Conservation (phyloP, 345 rosid species). For the Balakata baccata region DNA sequence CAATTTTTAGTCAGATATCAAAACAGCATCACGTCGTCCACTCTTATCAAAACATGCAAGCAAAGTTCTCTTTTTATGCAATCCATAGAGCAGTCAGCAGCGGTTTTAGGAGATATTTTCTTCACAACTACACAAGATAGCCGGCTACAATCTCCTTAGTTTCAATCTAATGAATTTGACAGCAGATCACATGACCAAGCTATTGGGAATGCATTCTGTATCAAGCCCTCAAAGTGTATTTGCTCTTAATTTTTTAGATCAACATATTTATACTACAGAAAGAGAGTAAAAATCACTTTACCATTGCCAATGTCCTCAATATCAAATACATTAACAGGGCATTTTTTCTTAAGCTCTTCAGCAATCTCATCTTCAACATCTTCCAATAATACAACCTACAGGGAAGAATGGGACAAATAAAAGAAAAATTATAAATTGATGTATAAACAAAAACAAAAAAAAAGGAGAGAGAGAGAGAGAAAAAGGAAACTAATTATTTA, state of each 20-base stretch:
- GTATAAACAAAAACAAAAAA: neutral
- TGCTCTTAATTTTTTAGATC: neutral
- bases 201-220: neutral
- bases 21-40: too few species aligned
- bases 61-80: neutral
- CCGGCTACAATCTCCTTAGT: neutral
- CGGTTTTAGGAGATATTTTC: neutral
- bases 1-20: slow-evolving; percentile 2
- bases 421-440: neutral
- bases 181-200: neutral
- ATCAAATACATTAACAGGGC: slow-evolving; percentile 82
- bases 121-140: neutral
- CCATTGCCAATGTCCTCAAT: slow-evolving; percentile 91
- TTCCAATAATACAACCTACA: slow-evolving; percentile 65
- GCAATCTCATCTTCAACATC: slow-evolving; percentile 59
- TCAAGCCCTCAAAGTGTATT: neutral
- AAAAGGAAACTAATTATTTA: neutral
- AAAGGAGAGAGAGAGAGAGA: too few species aligned
- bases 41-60: too few species aligned
- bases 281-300: slow-evolving; percentile 25
- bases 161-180: neutral
- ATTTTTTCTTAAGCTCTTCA: slow-evolving; percentile 57
- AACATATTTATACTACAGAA: neutral
- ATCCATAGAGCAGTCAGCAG: neutral
- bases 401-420: neutral